Evolutionary conservation across 2,329 filamentous ascomycete genomes (phyloP), one percentile per base, ranked within the genome.

Genomic region (Ceratocystis diversiconidia): DNA sequence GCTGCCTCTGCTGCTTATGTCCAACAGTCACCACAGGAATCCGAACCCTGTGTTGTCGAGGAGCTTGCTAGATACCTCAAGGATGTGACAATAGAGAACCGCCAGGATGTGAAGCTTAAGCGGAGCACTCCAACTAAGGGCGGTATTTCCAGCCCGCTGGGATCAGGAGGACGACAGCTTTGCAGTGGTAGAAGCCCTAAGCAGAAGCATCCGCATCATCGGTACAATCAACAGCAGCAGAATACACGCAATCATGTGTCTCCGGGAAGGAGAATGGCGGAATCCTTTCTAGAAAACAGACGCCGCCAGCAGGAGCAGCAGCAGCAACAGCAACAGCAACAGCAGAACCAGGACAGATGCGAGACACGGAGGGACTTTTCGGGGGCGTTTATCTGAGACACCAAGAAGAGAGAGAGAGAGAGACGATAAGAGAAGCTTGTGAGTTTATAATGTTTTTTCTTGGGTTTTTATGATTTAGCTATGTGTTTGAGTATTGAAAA

Each of bases 241-340:
- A 52, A 48, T 15, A 15, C 43, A 7, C 25, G 64, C 8, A 61
- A 62, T 22, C 63, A 63, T 8, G 64, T 67, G 46, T 67, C 66
- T 4, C 66, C 66, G 1, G 66, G 63, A 30, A 48, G 66, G 12
- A 50, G 36, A 43, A 67, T 67, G 66, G 66, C 66, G 5, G 66
- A 65, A 43, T 65, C 63, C 1, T 67, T 67, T 63, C 44, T 67
- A 48, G 63, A 67, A 28, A 67, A 65, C 44, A 41, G 66, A 60
- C 48, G 66, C 30, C 63, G 52, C 2, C 63, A 60, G 41, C 36
- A 19, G 36, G n/a, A 55, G 25, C 41, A 17, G 25, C 19, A 41
- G 36, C 36, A 19, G 22, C 19, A 55, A 25, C 43, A n/a, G 28
- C 50, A 41, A 15, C 36, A 62, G 46, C 43, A 5, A 10, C 50